Conservation (phyloP, 495 filamentous ascomycete genomes). For the Choiromyces venosus region DNA sequence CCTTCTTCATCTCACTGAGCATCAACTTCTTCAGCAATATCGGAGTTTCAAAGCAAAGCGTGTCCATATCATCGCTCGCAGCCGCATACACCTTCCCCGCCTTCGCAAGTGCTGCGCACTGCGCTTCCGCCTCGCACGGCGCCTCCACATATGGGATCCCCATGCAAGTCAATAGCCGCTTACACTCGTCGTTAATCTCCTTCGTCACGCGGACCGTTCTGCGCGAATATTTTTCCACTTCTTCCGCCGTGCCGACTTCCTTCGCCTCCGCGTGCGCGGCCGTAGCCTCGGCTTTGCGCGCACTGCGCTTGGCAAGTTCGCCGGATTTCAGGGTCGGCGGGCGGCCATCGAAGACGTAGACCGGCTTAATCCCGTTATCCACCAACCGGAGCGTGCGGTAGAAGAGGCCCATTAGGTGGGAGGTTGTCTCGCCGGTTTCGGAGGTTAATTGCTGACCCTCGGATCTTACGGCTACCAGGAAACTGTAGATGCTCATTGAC, state of each 20-base stretch:
- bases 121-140: constrained; percentile 93
- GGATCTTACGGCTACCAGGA: constrained; percentile 93
- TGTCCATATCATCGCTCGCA: constrained; percentile 98
- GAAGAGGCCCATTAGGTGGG: constrained; percentile 98
- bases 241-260: constrained; percentile 92
- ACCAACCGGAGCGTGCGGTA: constrained; percentile 97
- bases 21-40: constrained; percentile 90
- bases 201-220: constrained; percentile 89
- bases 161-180: constrained; percentile 84
- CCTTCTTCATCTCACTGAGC: constrained; percentile 93
- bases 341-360: constrained; percentile 96
- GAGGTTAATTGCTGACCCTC: constrained; percentile 93
- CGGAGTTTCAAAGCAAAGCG: constrained; percentile 86
- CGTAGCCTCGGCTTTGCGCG: constrained; percentile 80
- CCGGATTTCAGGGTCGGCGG: constrained; percentile 96
- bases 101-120: constrained; percentile 83
- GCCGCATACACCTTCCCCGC: constrained; percentile 95
- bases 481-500: constrained; percentile 99
- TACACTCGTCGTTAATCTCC: constrained; percentile 94
- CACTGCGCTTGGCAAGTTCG: constrained; percentile 87
- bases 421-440: constrained; percentile 91
- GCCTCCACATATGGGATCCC: constrained; percentile 92
- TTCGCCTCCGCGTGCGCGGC: constrained; percentile 91
- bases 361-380: constrained; percentile 95
- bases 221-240: constrained; percentile 95